Evolutionary conservation across 108 stramenopile species (phyloP), one percentile per base, ranked within the genome.

Genomic region (Nannochloropsis salina): DNA sequence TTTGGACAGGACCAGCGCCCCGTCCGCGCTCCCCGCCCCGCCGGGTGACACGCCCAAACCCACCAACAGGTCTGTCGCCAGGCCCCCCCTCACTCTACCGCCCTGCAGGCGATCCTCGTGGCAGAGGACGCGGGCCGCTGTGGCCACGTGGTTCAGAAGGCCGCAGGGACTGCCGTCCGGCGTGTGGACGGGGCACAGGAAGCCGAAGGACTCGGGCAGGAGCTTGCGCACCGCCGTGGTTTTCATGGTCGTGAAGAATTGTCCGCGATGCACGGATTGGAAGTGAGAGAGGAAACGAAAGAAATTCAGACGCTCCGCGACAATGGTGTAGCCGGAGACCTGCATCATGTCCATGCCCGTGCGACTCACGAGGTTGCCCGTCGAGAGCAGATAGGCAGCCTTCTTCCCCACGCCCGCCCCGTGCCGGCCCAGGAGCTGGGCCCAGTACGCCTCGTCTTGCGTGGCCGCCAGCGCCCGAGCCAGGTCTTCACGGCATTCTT

Each of bases 241-340:
- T 87, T 98, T 99, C 99, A 99, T 99, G 87, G 96, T 95, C 91
- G 97, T 97, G 90, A 98, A 99, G 90, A 98, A 99, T 84, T 97
- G 97, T 21, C 99, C 99, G 45, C 99, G 94, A 90, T 99, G 99
- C 15, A 99, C 97, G 83, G 95, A 95, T 9, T 97, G 95, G 90
- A 98, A 99, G 91, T 99, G 99, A 44, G 96, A 93, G 81, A 96
- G 92, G 90, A 96, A 98, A 42, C 99, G 88, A 80, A 98, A 90
- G 86, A 96, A 96, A 86, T 99, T 99, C 81, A 99, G 90, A 42
- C 95, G 92, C 86, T 99, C 99, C 0, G 99, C 99, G 40, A 99
- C 96, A 84, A 99, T 96, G 2, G 97, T 98, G 90, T 96, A 98
- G 42, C 99, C 99, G 41, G 95, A 94, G 6, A 95, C 94, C 93